Evolutionary conservation across 306 rosid species (phyloP), one percentile per base, ranked within the genome.

Genomic region (Acacia acuminata): DNA sequence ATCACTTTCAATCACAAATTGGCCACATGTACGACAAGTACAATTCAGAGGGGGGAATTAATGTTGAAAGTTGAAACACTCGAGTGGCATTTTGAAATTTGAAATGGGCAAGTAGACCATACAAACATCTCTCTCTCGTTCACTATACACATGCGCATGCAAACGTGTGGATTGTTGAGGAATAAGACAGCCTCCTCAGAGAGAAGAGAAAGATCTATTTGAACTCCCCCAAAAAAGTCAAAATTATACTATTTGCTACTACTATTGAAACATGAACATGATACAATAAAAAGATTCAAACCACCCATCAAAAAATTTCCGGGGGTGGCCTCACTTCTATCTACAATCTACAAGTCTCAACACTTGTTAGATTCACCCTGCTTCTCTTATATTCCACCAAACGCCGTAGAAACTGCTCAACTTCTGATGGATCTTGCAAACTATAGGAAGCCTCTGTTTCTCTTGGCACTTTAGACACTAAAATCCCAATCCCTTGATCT

Each of bases 381-480:
- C 82, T 80, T 78, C 86, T 87, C 84, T 94, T 89, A 92, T 97
- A 93, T 24, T 88, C 90, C 87, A 92, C 96, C 78, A 93, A 79
- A 50, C 88, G 90, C 88, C 92, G 77, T 90, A 96, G 88, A 83
- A 96, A 96, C 76, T 88, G 87, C 86, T 91, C 90, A 16, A 96
- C 99, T 96, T 96, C 94, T 15, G 94, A 83, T 88, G 99, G 98
- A 85, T 93, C 98, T 87, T 93, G 92, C 82, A 96, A 74, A 14
- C 93, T 87, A 82, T 89, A 93, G 65, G 97, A 87, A n/a, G 99
- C 99, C 36, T 73, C 85, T 51, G 99, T 96, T 88, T 96, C 93
- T 87, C 91, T 96, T 25, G 96, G 94, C 69, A 85, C 85, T 80
- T 88, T 89, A 36, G 99, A 93, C 76, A 95, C 99, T 27, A 95